phyloP scores from a whole-genome alignment of 73 alveolate species.

The Paramecium bursaria region DNA sequence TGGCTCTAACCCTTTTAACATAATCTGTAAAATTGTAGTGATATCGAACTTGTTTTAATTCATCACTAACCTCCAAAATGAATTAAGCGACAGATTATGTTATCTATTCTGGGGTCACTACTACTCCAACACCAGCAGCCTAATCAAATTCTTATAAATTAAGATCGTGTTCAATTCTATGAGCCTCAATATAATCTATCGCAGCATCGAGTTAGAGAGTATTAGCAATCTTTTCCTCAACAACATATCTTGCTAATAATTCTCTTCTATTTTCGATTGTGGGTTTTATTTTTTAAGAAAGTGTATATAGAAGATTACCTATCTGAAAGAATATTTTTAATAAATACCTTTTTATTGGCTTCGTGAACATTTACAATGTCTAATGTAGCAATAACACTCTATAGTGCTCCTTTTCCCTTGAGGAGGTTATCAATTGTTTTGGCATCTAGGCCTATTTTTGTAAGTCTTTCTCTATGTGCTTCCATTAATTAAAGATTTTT shows the following conservation, averaged over 20 bases:
- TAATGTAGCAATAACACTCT: conserved; percentile 18
- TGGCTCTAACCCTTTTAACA: conserved; percentile 40
- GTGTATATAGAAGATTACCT: conserved; percentile 29
- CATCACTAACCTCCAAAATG: not conserved
- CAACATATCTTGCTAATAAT: conserved; percentile 45
- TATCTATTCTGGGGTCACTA: conserved; percentile 58
- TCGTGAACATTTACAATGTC: conserved; percentile 15
- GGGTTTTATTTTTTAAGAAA: conserved; percentile 35
- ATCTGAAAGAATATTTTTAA: conserved; percentile 9
- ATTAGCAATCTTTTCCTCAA: conserved; percentile 57
- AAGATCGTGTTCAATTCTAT: conserved; percentile 26
- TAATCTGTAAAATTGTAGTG: conserved; percentile 58
- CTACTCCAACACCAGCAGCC: conserved; percentile 64
- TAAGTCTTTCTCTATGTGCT: not conserved
- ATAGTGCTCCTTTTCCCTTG: conserved; percentile 44
- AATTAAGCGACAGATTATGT: conserved; percentile 15
- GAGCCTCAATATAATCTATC: conserved; percentile 35
- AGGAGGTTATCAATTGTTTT: conserved; percentile 30
- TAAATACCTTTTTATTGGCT: conserved; percentile 35
- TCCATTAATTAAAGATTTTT: conserved; percentile 2
- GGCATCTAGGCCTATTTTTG: conserved; percentile 39
- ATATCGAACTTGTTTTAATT: conserved; percentile 55
- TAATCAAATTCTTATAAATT: conserved; percentile 44
- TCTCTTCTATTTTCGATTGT: conserved; percentile 65
- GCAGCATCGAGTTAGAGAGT: conserved; percentile 52